These are phyloP conservation scores for Xylaria arbuscula DNA, from an alignment of 2,329 filamentous ascomycete genomes.

Conservation along the genomic window DNA sequence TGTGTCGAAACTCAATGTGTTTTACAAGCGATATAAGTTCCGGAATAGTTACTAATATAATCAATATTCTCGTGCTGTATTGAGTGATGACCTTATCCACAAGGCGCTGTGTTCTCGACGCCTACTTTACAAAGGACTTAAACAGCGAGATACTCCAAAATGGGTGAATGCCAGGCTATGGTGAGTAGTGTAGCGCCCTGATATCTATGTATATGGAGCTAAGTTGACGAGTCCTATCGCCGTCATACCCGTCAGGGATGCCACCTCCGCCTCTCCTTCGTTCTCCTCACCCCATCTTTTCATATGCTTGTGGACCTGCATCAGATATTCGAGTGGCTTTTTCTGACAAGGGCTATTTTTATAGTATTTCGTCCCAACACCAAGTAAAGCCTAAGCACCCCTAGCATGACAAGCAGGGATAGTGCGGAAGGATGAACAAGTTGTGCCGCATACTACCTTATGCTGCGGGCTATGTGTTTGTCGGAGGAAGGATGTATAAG, in stretches of 20 bases:
- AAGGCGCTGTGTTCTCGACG: neutral
- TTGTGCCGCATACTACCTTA: conserved; percentile 15
- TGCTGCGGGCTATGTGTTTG: conserved; percentile 4
- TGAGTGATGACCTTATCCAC: neutral
- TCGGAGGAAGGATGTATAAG: neutral
- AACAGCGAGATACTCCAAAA: neutral
- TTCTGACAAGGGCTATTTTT: conserved; percentile 31
- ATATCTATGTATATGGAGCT: conserved; percentile 1
- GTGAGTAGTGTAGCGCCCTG: neutral
- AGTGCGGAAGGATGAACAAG: conserved; percentile 27
- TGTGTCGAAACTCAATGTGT: conserved; percentile 20
- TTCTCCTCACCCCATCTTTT: conserved; percentile 12
- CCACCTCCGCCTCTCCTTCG: conserved; percentile 20
- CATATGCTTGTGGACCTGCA: conserved; percentile 19
- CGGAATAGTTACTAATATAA: conserved; percentile 31
- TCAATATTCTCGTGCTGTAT: neutral
- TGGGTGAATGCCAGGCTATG: neutral
- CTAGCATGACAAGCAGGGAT: conserved; percentile 26
- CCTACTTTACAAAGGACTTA: neutral
- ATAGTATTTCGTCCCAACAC: conserved; percentile 29
- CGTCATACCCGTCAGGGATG: conserved; percentile 14
- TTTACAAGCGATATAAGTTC: conserved; percentile 30
- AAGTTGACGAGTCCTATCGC: conserved; percentile 1
- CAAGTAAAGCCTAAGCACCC: conserved; percentile 17
- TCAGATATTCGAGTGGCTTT: conserved; percentile 23